Evolutionary conservation across 2,329 filamentous ascomycete species (phyloP).

Genomic region (Sporothrix inflata): DNA sequence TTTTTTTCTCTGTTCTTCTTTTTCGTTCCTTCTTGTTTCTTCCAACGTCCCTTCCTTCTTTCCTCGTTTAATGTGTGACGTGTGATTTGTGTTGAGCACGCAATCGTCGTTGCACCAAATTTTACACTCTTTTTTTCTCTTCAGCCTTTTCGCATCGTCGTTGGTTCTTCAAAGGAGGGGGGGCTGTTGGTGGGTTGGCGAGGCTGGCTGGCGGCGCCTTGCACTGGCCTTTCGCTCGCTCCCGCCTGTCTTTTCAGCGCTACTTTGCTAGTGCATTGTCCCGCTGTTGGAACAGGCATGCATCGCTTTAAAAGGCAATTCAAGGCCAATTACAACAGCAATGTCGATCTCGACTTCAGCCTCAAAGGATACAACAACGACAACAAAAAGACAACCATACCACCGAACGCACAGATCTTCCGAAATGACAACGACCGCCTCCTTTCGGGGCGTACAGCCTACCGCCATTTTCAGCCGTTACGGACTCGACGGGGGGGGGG

Average conservation of each 20-base stretch:
- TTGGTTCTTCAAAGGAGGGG: background rate
- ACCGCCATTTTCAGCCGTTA: background rate
- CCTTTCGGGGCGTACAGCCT: background rate
- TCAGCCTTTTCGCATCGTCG: background rate
- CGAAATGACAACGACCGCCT: background rate
- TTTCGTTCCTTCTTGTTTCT: background rate
- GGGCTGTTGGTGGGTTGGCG: slow-evolving; percentile 14
- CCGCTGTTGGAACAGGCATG: background rate
- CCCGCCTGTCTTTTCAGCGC: background rate
- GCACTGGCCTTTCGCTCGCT: background rate
- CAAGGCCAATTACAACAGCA: background rate
- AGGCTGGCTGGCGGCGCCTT: slow-evolving; percentile 9
- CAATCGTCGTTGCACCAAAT: background rate
- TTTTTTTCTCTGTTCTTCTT: background rate
- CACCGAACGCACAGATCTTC: slow-evolving; percentile 7
- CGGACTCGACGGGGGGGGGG: background rate
- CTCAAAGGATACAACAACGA: background rate
- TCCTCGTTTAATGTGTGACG: background rate
- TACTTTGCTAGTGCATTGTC: background rate
- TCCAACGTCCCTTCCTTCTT: background rate
- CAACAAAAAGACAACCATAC: background rate
- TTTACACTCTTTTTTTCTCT: background rate
- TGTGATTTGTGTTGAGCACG: background rate
- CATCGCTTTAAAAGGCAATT: slow-evolving; percentile 29
- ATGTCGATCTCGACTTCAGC: slow-evolving; percentile 42